Evolutionary conservation across 352 stramenopile species (phyloP).

Genomic region (Phytopythium delawarense): DNA sequence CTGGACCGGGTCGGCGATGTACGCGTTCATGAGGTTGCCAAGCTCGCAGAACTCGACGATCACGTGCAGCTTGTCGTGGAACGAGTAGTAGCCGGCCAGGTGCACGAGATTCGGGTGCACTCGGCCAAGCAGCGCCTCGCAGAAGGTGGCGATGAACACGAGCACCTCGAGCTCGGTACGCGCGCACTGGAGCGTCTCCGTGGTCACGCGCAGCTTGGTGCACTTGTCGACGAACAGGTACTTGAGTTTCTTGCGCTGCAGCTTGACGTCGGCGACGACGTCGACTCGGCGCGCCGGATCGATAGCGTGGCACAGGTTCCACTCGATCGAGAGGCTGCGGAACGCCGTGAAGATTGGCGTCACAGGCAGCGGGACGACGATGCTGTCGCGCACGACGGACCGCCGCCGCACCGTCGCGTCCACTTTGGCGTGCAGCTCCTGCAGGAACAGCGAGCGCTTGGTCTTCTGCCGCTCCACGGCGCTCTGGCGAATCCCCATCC

Average conservation of each 20-base stretch:
- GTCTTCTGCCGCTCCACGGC: neutral
- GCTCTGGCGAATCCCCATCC: slow-evolving; percentile 2
- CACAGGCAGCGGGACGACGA: slow-evolving; percentile 14
- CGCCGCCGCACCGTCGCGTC: slow-evolving; percentile 16
- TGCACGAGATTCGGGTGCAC: slow-evolving; percentile 55
- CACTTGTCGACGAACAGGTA: slow-evolving; percentile 58
- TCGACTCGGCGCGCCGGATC: slow-evolving; percentile 50
- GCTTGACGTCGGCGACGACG: slow-evolving; percentile 46
- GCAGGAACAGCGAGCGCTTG: slow-evolving; percentile 14
- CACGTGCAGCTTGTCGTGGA: slow-evolving; percentile 42
- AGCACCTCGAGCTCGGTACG: slow-evolving; percentile 65
- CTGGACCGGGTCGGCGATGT: slow-evolving; percentile 40
- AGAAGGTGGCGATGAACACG: slow-evolving; percentile 43
- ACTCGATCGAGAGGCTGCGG: slow-evolving; percentile 51
- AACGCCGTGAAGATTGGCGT: slow-evolving; percentile 42
- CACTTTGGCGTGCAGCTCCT: slow-evolving; percentile 20
- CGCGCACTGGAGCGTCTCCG: slow-evolving; percentile 28
- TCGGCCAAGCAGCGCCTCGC: slow-evolving; percentile 24
- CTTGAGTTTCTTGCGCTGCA: slow-evolving; percentile 40
- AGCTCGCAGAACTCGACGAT: slow-evolving; percentile 67
- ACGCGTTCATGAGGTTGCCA: slow-evolving; percentile 41
- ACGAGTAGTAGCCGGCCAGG: slow-evolving; percentile 45
- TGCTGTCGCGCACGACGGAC: slow-evolving; percentile 17
- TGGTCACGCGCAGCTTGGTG: slow-evolving; percentile 33
- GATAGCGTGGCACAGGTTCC: slow-evolving; percentile 58